Base-by-base conservation (phyloP, 805 yeast species). In the Candida xyloterini region DNA sequence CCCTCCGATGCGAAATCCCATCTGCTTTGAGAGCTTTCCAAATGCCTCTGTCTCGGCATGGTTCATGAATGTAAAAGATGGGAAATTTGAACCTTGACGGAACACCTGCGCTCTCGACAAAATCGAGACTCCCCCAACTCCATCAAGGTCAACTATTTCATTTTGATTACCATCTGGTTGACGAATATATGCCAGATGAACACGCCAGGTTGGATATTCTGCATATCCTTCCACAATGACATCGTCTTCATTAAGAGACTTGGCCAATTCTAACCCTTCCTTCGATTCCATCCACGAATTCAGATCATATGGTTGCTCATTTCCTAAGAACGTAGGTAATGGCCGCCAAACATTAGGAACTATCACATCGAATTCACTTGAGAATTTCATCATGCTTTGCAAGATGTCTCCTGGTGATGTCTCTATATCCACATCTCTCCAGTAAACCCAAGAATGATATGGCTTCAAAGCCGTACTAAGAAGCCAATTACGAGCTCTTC, bases 291-390 rank as follows among this genome's bases (percentile, higher is more conserved):
- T 76, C 99, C 99, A 93, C 10, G 97, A 86, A 65, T 93, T 93
- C 57, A 93, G 75, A 64, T 93, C 99, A 61, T 93, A 93, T 1
- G 98, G 89, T 63, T 93, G 99, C 59, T 86, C 95, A 48, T 78
- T 77, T 14, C 93, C 95, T 47, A 93, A 74, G 65, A 90, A 93
- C 32, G 81, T 83, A 2, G 99, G 99, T 46, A 93, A 71, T 2
- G 98, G 99, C 53, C 99, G 74, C 99, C 99, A 93, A 24, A 93
- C 96, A 56, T 93, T 88, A 21, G 88, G 95, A 27, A 83, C 81
- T 60, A 85, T 70, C 11, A 85, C 84, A 55, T 85, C 95, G 56
- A 71, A 81, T 48, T 76, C 74, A 40, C 63, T 67, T 18, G 56
- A 46, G 46, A 68, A 70, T 47, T 74, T 71, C 91, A 85, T 84